Evolutionary conservation across 257 asterid genomes (phyloP).

Genomic region (Sherardia arvensis): DNA sequence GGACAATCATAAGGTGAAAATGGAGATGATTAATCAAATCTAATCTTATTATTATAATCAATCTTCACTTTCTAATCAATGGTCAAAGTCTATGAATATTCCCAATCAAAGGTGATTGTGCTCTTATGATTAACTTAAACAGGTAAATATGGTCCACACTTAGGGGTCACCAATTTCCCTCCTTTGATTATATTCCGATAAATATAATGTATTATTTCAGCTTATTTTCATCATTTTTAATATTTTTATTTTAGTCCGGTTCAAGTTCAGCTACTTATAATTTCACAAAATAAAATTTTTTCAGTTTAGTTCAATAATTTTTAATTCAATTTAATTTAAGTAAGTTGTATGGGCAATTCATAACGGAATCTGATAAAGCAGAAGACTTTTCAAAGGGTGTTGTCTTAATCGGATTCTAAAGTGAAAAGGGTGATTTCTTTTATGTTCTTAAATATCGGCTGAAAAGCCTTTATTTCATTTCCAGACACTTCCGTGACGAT

Average conservation of each 20-base stretch:
- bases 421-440: background rate
- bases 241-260: too few species aligned
- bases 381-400: background rate
- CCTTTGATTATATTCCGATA: background rate
- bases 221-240: too few species aligned
- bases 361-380: background rate
- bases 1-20: background rate
- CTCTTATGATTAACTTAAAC: background rate
- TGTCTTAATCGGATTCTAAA: background rate
- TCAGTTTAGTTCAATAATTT: too few species aligned
- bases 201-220: too few species aligned
- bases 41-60: too few species aligned
- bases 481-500: background rate
- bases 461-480: too few species aligned
- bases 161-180: background rate
- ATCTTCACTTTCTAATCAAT: background rate
- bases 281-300: too few species aligned
- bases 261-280: too few species aligned
- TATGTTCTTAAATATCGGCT: background rate
- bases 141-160: background rate
- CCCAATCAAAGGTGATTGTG: background rate
- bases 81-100: background rate
- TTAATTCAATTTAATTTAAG: too few species aligned
- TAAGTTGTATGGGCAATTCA: too few species aligned
- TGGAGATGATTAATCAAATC: background rate